Conservation (phyloP, 306 rosid species). For the Luffa acutangula region DNA sequence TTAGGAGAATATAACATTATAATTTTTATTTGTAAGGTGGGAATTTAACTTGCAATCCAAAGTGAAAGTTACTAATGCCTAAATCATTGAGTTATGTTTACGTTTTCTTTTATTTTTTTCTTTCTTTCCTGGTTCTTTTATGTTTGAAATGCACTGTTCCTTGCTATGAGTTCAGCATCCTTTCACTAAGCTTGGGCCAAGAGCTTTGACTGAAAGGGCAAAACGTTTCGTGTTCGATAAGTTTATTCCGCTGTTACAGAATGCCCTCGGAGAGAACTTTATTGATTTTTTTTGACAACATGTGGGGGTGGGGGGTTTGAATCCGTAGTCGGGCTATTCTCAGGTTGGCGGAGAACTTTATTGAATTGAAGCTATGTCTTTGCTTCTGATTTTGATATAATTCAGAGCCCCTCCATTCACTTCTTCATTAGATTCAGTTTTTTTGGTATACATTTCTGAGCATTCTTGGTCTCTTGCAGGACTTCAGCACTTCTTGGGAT, state of each 20-base stretch:
- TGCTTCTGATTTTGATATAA: not conserved
- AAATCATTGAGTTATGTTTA: no score
- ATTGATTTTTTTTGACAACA: not conserved
- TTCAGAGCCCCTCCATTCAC: not conserved
- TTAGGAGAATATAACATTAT: not conserved
- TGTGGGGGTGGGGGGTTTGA: no score
- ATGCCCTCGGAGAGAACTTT: not conserved
- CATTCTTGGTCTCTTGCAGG: slow-evolving; percentile 34
- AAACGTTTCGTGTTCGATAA: not conserved
- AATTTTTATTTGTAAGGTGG: not conserved
- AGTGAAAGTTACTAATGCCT: no score
- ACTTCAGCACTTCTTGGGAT: slow-evolving; percentile 90
- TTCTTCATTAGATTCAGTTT: not conserved
- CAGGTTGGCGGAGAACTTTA: not conserved
- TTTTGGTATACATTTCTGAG: not conserved
- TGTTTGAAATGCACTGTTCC: not conserved
- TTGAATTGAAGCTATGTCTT: not conserved
- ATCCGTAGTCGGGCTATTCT: no score
- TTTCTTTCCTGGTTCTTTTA: not conserved
- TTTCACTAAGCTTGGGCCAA: not conserved
- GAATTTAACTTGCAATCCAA: not conserved
- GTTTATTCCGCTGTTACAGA: not conserved
- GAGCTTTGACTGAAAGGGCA: not conserved
- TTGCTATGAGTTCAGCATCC: not conserved
- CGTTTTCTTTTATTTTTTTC: no score